Evolutionary conservation across 2,329 filamentous ascomycete species (phyloP), one percentile per base, ranked within the genome.

Genomic region (Apiospora pterosperma): DNA sequence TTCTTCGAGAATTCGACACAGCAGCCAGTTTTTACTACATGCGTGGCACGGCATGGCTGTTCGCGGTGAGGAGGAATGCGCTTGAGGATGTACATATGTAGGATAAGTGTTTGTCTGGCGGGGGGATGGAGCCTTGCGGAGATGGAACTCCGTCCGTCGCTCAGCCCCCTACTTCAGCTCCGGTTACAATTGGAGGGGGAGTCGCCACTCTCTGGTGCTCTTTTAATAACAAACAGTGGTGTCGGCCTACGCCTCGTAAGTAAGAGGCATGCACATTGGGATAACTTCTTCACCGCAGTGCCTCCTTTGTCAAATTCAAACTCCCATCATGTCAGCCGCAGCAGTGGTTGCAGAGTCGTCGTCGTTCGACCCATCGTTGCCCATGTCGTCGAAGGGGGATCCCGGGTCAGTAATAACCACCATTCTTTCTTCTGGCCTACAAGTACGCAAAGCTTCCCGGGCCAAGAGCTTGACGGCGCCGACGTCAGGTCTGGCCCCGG

Each of bases 401-500:
- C 7, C 28, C 28, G 48, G 48, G 16, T 55, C 8, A 11, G 10
- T 16, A 16, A 34, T 34, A 34, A 19, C 28, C 16, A 16, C 28
- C 25, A n/a, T 34, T 28, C 16, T 21, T 5, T n/a, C 25, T 55
- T 55, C 48, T 34, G 48, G 48, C 25, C 28, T 34, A 10, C 7
- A 52, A 21, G 48, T 55, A 25, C 82, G 79, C 64, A 77, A 81
- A 36, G 81, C 76, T 44, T 79, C 78, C 69, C 82, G 79, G 65
- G 70, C 71, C 55, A 79, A 79, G 67, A 68, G 69, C 19, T 72
- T 82, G 41, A 78, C 76, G 55, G 75, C 74, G 38, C 75, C 77
- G 23, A 90, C 86, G 1, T 80, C 85, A 0, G 85, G 86, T 14
- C 75, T 87, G 2, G 84, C 86, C 2, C 83, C 84, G 0, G 79